Evolutionary conservation across 2,329 filamentous ascomycete genomes (phyloP).

Genomic region (Chlorencoelia australis): DNA sequence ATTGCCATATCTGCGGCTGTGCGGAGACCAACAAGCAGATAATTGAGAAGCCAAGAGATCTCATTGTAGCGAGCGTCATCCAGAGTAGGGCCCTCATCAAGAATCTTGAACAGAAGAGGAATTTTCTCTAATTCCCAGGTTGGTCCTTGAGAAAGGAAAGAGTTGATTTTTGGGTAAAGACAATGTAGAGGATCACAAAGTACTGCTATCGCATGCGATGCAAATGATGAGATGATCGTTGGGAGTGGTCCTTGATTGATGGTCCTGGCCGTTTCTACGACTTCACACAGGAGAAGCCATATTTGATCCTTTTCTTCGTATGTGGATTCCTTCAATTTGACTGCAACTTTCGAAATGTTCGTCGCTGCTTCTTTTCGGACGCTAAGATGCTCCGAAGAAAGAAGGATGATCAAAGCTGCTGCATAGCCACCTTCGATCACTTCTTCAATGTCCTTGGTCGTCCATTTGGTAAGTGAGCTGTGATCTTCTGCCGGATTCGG

Average conservation of each 20-base stretch:
- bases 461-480: conserved; percentile 52
- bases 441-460: conserved; percentile 66
- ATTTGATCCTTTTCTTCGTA: conserved; percentile 69
- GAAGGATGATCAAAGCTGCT: conserved; percentile 58
- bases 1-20: conserved; percentile 48
- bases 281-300: conserved; percentile 69
- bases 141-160: conserved; percentile 69
- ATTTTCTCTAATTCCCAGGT: conserved; percentile 66
- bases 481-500: conserved; percentile 32
- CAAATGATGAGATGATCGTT: conserved; percentile 67
- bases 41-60: conserved; percentile 62
- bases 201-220: conserved; percentile 57
- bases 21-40: conserved; percentile 58
- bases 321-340: conserved; percentile 54
- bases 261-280: conserved; percentile 59
- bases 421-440: conserved; percentile 70
- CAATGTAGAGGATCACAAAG: conserved; percentile 68
- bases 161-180: conserved; percentile 79
- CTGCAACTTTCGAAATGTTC: conserved; percentile 56
- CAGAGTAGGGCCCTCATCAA: conserved; percentile 56
- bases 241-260: conserved; percentile 53
- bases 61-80: conserved; percentile 67
- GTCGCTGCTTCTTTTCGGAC: conserved; percentile 70
- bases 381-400: conserved; percentile 64
- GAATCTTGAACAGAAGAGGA: conserved; percentile 54